These are phyloP conservation scores for Bipolaris sorokiniana DNA, from an alignment of 2,329 filamentous ascomycete species.

Conservation along the genomic window DNA sequence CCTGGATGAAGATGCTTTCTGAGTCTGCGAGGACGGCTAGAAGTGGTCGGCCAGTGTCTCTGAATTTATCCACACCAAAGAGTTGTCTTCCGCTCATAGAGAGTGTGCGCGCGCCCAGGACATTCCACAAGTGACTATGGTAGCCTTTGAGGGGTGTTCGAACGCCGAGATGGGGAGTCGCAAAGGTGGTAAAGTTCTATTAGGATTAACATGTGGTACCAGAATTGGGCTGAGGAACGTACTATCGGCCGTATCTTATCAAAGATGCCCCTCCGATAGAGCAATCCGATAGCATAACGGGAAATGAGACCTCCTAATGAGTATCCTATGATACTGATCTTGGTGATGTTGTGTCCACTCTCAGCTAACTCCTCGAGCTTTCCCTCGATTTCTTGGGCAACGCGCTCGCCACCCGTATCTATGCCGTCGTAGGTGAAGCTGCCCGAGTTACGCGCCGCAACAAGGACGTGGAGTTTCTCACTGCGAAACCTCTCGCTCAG, in stretches of 20 bases:
- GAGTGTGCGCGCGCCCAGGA: conserved; percentile 79
- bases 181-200: conserved; percentile 94
- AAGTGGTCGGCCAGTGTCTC: conserved; percentile 79
- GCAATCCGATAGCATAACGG: conserved; percentile 82
- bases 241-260: conserved; percentile 80
- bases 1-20: conserved; percentile 83
- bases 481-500: conserved; percentile 66
- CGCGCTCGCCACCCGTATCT: conserved; percentile 71
- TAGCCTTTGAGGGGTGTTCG: conserved; percentile 53
- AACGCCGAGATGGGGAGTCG: conserved; percentile 71
- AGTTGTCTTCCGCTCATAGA: conserved; percentile 86
- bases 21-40: conserved; percentile 82
- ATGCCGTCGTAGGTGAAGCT: conserved; percentile 73
- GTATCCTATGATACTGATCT: conserved; percentile 87
- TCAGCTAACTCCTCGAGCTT: conserved; percentile 60
- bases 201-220: conserved; percentile 15
- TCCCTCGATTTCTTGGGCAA: conserved; percentile 68
- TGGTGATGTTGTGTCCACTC: conserved; percentile 73
- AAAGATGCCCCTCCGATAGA: conserved; percentile 80
- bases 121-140: conserved; percentile 66
- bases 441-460: conserved; percentile 74
- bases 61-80: conserved; percentile 85
- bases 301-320: conserved; percentile 87
- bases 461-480: conserved; percentile 71
- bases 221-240: conserved; percentile 52